Evolutionary conservation across 495 filamentous ascomycete genomes (phyloP), one percentile per base, ranked within the genome.

Genomic region (Daldinia bambusicola): DNA sequence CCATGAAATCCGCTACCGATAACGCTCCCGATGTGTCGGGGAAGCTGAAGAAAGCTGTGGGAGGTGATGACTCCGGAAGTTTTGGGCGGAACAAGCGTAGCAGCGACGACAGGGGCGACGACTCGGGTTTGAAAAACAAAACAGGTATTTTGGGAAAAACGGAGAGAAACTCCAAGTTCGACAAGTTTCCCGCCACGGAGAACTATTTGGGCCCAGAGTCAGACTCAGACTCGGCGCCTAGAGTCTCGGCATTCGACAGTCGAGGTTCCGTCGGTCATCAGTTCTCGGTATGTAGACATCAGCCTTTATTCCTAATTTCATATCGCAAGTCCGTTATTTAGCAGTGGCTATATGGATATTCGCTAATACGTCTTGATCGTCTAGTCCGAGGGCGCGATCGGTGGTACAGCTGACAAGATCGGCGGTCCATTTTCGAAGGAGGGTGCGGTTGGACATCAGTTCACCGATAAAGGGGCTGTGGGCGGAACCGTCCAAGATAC

Each of bases 361-460:
- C 20, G 45, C 32, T 20, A 1, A 55, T 22, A 69, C 6, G 4
- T 32, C 4, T 45, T 43, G 18, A 58, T 4, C 32, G 14, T 58
- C 34, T 71, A 82, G 80, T 69, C 82, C 12, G 80, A 87, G 13
- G 86, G 88, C 26, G 76, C 79, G 0, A 79, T 89, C 37, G 84
- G 87, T 14, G 80, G 84, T 34, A 80, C 79, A 6, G 84, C 81
- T 6, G 78, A 89, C 57, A 81, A 75, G 38, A 63, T 89, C 7
- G 86, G 87, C n/a, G 88, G 87, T 0, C 85, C 85, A 0, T 77
- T 88, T 50, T 81, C 69, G 38, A 82, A 82, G 59, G 80, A 82
- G 10, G 84, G 85, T 8, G 48, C 72, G 20, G 79, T 87, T 53
- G 85, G 85, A 30, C 80, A 76, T 36, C 84, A 85, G 70, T 88